Percentiles rank a stretch among this genome's conserved stretches.
Conservation (phyloP, 352 stramenopile genomes). For the Phytophthora macrochlamydospora region DNA sequence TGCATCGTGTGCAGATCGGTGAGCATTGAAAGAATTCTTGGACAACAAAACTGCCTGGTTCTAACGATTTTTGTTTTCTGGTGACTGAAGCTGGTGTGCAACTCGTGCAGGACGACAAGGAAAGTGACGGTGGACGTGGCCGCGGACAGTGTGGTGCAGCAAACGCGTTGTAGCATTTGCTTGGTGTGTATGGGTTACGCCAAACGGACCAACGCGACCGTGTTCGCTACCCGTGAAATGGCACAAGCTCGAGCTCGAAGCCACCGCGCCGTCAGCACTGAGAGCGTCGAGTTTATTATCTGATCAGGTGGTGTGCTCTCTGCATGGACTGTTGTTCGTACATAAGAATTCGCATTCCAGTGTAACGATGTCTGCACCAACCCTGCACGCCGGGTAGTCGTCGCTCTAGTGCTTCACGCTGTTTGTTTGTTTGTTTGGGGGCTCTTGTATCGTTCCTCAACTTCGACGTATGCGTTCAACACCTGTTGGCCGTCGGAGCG, state of each 20-base stretch:
- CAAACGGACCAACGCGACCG: conserved; percentile 32
- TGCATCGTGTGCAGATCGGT: conserved; percentile 51
- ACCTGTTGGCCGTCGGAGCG: too few species aligned
- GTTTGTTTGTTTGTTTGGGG: too few species aligned
- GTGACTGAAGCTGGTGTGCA: conserved; percentile 40
- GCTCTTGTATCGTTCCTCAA: too few species aligned
- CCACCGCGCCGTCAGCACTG: conserved; percentile 26
- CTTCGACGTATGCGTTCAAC: too few species aligned
- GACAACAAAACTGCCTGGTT: neutral
- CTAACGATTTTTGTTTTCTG: neutral
- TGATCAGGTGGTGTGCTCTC: conserved; percentile 1
- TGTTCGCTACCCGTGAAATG: conserved; percentile 40
- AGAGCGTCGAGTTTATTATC: conserved; percentile 28
- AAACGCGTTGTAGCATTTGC: conserved; percentile 39
- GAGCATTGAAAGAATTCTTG: neutral
- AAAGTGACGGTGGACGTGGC: conserved; percentile 44
- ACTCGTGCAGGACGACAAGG: conserved; percentile 38
- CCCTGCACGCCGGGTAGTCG: neutral
- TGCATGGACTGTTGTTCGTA: too few species aligned
- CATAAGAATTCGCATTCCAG: neutral
- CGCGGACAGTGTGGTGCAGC: conserved; percentile 28
- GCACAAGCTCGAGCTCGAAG: conserved; percentile 23
- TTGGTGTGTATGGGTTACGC: conserved; percentile 43
- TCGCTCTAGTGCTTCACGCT: too few species aligned
- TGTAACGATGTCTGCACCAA: neutral